A percentile compares a stretch with the other conserved stretches of the same genome.
Evolutionary conservation across 805 yeast species (phyloP).

Genomic region (Tanozyma kutaoensis): DNA sequence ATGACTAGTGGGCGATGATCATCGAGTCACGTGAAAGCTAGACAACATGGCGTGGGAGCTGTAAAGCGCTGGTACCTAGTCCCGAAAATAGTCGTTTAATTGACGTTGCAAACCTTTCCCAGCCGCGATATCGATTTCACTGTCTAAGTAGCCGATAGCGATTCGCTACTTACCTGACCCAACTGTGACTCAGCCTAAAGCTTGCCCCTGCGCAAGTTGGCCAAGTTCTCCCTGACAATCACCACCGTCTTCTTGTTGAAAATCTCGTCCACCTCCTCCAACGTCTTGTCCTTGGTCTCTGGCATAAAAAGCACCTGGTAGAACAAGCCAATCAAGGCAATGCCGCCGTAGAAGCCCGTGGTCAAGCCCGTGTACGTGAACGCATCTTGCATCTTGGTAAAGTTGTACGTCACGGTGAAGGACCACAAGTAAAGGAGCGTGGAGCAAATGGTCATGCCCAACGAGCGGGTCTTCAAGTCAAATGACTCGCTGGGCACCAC

Average conservation of each 20-base stretch:
- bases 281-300: conserved; percentile 58
- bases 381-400: conserved; percentile 39
- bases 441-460: conserved; percentile 53
- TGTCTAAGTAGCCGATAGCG: too few species aligned
- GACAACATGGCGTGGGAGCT: too few species aligned
- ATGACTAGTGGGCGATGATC: too few species aligned
- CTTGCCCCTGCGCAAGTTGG: conserved; percentile 10
- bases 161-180: too few species aligned
- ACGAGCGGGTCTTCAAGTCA: conserved; percentile 43
- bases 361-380: conserved; percentile 52
- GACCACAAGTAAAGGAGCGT: conserved; percentile 46
- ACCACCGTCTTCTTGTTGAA: conserved; percentile 35
- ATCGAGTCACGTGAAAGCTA: too few species aligned
- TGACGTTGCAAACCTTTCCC: too few species aligned
- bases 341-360: conserved; percentile 56
- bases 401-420: conserved; percentile 53
- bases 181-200: too few species aligned
- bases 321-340: conserved; percentile 42
- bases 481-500: conserved; percentile 56
- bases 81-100: too few species aligned
- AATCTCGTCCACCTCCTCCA: conserved; percentile 59
- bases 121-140: too few species aligned
- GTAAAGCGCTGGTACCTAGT: too few species aligned
- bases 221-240: conserved; percentile 20
- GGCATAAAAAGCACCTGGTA: conserved; percentile 49